These are phyloP conservation scores for Moricandia moricandioides DNA, from an alignment of 345 rosid genomes.

Conservation along the genomic window DNA sequence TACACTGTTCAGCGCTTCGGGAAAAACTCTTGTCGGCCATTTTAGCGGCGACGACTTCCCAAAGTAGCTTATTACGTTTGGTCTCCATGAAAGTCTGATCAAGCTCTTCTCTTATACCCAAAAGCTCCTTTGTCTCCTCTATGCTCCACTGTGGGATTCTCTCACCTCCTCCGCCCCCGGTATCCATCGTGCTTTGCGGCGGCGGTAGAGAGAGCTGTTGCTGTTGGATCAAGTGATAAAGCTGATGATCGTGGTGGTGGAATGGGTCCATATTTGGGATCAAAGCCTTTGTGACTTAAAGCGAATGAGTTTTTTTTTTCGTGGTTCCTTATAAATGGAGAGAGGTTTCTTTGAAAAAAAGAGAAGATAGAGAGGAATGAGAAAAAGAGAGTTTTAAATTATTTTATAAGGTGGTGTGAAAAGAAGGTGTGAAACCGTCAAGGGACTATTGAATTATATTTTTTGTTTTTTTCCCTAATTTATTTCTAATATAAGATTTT, in stretches of 20 bases:
- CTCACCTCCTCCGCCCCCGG: constrained; percentile 37
- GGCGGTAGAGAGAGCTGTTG: constrained; percentile 46
- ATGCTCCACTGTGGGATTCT: constrained; percentile 96
- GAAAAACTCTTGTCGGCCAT: constrained; percentile 79
- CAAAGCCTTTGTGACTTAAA: constrained; percentile 15
- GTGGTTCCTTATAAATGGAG: constrained; percentile 26
- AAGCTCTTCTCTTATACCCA: constrained; percentile 78
- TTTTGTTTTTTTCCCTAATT: constrained; percentile 21
- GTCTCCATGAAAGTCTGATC: constrained; percentile 95
- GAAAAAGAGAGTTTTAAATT: constrained; percentile 24
- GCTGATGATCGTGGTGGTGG: constrained; percentile 36
- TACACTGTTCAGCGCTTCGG: constrained; percentile 98
- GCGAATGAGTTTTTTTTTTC: not conserved
- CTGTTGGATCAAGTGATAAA: constrained; percentile 41
- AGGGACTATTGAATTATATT: constrained; percentile 23
- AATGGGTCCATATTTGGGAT: constrained; percentile 47
- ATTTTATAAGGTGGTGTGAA: constrained; percentile 62
- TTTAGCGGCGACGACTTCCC: constrained; percentile 75
- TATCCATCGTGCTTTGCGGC: constrained; percentile 41
- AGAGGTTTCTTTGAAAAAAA: constrained; percentile 12
- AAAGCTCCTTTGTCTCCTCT: constrained; percentile 82
- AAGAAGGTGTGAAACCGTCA: constrained; percentile 58
- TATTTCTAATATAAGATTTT: not conserved
- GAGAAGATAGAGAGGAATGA: constrained; percentile 28
- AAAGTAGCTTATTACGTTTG: constrained; percentile 83